Evolutionary conservation across 306 rosid species (phyloP).

Genomic region (Geum urbanum): DNA sequence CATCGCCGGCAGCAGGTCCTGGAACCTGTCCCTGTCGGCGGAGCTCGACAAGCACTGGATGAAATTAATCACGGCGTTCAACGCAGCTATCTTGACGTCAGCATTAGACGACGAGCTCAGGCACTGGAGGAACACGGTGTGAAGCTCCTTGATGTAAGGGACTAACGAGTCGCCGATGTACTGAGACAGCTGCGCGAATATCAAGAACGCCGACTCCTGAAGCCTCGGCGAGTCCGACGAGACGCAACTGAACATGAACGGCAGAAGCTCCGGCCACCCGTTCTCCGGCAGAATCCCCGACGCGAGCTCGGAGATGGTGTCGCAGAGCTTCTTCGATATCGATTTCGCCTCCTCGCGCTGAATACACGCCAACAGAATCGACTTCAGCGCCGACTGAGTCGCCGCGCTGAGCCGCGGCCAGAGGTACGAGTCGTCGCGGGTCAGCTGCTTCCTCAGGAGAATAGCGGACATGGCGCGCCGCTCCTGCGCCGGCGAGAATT

Average conservation of each 20-base stretch:
- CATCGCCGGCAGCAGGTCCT: slow-evolving; percentile 91
- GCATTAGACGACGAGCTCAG: slow-evolving; percentile 46
- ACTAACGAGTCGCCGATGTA: slow-evolving; percentile 77
- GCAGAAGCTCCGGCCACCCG: slow-evolving; percentile 84
- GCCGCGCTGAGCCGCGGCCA: slow-evolving; percentile 71
- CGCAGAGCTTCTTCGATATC: slow-evolving; percentile 76
- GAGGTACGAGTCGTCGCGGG: slow-evolving; percentile 81
- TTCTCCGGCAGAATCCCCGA: slow-evolving; percentile 80
- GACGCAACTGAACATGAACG: slow-evolving; percentile 87
- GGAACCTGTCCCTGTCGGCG: slow-evolving; percentile 74
- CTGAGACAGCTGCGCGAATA: slow-evolving; percentile 89
- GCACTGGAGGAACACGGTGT: slow-evolving; percentile 71
- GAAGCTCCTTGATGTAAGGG: slow-evolving; percentile 74
- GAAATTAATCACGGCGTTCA: slow-evolving; percentile 88
- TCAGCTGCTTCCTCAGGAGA: slow-evolving; percentile 89
- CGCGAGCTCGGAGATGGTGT: slow-evolving; percentile 94
- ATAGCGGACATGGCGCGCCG: slow-evolving; percentile 95
- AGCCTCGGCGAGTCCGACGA: slow-evolving; percentile 75
- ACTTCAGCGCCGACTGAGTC: slow-evolving; percentile 69
- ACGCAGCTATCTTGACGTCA: slow-evolving; percentile 77
- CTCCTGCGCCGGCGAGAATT: slow-evolving; percentile 62
- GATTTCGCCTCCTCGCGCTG: slow-evolving; percentile 71
- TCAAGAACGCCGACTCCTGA: slow-evolving; percentile 79
- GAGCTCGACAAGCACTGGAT: slow-evolving; percentile 83
- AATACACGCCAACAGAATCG: slow-evolving; percentile 65